Evolutionary conservation across 2,329 filamentous ascomycete genomes (phyloP), one percentile per base, ranked within the genome.

Genomic region (Teratosphaeriaceae sp.): DNA sequence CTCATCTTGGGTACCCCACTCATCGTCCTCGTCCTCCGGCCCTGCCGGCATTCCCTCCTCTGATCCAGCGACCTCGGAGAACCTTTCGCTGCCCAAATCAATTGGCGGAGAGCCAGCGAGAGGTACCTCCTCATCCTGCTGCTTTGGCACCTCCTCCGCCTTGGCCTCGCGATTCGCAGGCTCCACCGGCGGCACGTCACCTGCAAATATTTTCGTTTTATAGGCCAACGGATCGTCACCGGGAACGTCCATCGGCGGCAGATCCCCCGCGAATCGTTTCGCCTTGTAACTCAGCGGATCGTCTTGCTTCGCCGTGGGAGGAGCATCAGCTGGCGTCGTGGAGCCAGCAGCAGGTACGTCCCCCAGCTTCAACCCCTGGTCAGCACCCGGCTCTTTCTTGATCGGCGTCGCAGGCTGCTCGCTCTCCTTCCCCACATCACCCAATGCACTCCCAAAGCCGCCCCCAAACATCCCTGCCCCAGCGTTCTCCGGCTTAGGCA

Each of bases 41-140:
- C 61, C 61, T 2, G 48, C 40, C 24, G 48, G 46, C 30, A 46
- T 19, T 20, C 39, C 46, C 13, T 42, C 43, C 21, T 65, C 67
- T 7, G 29, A 59, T 60, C 20, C 49, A 22, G 33, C 50, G 12
- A 33, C 57, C 36, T 61, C 56, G 2, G 57, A 60, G 27, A 53
- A 52, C 30, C 41, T 47, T 34, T 51, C 50, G 18, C 48, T 46
- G 18, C 53, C 58, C n/a, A 65, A 50, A 48, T 71, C 65, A 9
- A 72, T 58, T 16, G 68, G 65, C n/a, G 70, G 70, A 31, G 68
- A 71, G 12, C 70, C 70, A 24, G 69, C 70, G 23, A 73, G 59
- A 5, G 70, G 69, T 26, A 65, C 51, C 27, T 64, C 70, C 22
- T 71, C 67, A 11, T 45, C 44, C 12, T 50, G 21, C 37, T 43